These are phyloP conservation scores for Zea luxurians DNA, from an alignment of 176 grass and related monocot genomes.

Conservation along the genomic window DNA sequence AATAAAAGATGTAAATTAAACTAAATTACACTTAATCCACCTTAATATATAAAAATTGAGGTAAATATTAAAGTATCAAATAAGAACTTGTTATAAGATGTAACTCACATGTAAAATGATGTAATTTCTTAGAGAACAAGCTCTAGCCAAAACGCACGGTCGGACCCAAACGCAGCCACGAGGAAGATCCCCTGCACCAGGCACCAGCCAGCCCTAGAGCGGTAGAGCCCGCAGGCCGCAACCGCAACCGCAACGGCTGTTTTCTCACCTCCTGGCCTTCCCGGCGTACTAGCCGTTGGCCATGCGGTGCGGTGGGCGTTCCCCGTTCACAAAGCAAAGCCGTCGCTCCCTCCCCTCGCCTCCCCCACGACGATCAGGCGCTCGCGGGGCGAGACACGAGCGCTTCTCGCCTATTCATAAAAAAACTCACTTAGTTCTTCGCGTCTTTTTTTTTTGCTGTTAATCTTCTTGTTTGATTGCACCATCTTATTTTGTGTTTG, in stretches of 20 bases:
- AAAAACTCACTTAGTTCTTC: conserved; percentile 2
- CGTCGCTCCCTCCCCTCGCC: conserved; percentile 5
- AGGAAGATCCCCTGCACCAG: not conserved
- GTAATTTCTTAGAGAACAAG: too few species aligned
- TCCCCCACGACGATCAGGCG: conserved; percentile 30
- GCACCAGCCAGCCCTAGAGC: not conserved
- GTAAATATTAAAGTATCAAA: too few species aligned
- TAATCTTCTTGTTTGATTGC: conserved; percentile 10
- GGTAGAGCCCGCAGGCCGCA: too few species aligned
- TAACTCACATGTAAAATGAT: too few species aligned
- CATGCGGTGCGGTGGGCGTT: not conserved
- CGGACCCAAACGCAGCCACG: too few species aligned
- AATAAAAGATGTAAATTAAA: too few species aligned
- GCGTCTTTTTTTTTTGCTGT: not conserved
- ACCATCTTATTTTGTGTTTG: not conserved
- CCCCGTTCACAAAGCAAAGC: conserved; percentile 7
- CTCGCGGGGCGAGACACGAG: not conserved
- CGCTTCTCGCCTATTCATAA: not conserved
- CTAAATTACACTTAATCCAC: too few species aligned
- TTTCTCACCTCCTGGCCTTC: not conserved
- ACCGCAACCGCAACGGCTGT: conserved; percentile 51
- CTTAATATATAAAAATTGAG: too few species aligned
- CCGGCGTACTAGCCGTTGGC: conserved; percentile 39
- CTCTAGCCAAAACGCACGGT: too few species aligned
- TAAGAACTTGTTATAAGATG: too few species aligned